Base-by-base conservation (phyloP, 2,329 filamentous ascomycete genomes). In the Cryphonectria parasitica region DNA sequence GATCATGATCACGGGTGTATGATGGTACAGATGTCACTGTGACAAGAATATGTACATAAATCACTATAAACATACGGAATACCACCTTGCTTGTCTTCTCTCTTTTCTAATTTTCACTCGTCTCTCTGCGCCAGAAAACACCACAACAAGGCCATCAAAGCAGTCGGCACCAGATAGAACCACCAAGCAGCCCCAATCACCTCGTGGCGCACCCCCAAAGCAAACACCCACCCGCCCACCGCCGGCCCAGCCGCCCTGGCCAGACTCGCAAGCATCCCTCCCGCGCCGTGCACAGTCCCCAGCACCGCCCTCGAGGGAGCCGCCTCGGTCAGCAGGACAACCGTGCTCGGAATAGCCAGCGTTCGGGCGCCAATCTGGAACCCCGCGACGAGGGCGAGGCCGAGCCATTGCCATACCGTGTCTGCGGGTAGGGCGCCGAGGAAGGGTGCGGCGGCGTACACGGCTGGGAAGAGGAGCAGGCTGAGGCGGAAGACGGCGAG, bases 301-400 rank as follows among this genome's bases (percentile, higher is more conserved):
- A 82, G 73, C 10, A 81, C 79, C 2, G 71, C 75, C 70, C 76
- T 77, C 17, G 75, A 71, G n/a, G 81, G 79, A 13, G 80, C 78
- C 1, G 79, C 75, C 69, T 82, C 80, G 0, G 79, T 82, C 13
- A 83, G 73, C 31, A 83, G 72, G 22, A 82, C 80, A 2, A 82
- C 80, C 0, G 80, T 82, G 56, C 80, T 81, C 1, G 81, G 81
- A 0, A 79, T 78, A 0, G 80, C 80, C 75, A 91, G 90, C 0
- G 89, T 91, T 52, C 89, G 82, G 2, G 87, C 89, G 31, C 88
- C 81, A 54, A 91, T 89, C 77, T 91, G 89, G 1, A 89, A 77
- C 34, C 84, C 84, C 1, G 90, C 80, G 15, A 83, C 71, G 52
- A 56, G 11, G 25, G n/a, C 52, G n/a, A 56, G 52, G 52, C n/a